Evolutionary conservation across 2,329 filamentous ascomycete genomes (phyloP), one percentile per base, ranked within the genome.

Genomic region (Endothia cerciana): DNA sequence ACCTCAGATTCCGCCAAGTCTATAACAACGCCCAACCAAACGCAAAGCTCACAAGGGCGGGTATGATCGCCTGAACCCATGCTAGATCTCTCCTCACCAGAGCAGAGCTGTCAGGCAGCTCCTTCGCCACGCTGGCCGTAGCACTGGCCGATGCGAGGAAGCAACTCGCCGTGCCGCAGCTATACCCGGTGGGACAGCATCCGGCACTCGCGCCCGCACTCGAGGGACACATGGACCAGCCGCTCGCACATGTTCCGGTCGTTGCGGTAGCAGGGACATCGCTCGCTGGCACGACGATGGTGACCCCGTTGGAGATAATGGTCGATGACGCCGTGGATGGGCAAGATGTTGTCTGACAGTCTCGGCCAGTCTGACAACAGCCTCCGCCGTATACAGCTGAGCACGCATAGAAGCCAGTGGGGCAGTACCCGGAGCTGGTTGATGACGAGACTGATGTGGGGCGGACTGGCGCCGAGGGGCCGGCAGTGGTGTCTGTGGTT

Each of bases 381-480:
- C 86, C 86, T 25, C 93, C 93, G 17, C 91, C 93, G 66, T 94
- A 92, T 67, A 89, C 88, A 1, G 94, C 94, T 2, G 89, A 87
- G 77, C 94, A 98, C 60, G 92, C 90, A 77, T 98, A 98, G 81
- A 94, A 98, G 2, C 94, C 94, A 0, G 90, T 94, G 0, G 94
- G 94, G 72, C 94, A 98, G 71, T 84, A 81, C 40, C 77, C 77
- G 19, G 75, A 70, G 0, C 80, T 74, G 15, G 81, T 76, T 36
- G 78, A 77, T 6, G 76, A 75, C 7, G 74, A 71, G 5, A 77
- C 77, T 56, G 58, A 72, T 15, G 80, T 83, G 3, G 83, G 85
- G 19, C 83, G 80, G 71, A 82, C 80, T 1, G 85, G 82, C 1
- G 81, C 74, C 11, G 61, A 57, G 19, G 61, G 53, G 41, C n/a